phyloP scores from a whole-genome alignment of 169 alveolate species.

The Eimeria falciformis region DNA sequence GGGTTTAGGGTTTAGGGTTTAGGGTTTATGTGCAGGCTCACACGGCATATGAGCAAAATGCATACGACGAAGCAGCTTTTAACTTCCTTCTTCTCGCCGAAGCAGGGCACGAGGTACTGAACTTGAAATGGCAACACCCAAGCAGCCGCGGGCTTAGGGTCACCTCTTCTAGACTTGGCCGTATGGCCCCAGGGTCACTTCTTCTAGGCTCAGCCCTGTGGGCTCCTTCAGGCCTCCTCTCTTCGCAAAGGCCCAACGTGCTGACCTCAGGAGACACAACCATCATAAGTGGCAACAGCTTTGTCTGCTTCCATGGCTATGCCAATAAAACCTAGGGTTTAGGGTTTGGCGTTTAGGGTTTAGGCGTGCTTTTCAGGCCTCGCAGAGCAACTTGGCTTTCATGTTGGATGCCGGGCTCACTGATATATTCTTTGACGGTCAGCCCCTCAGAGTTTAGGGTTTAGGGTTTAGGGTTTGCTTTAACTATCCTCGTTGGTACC shows the following conservation, averaged over 20 bases:
- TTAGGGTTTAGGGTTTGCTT: background rate
- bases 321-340: background rate
- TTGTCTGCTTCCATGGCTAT: no score
- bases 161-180: background rate
- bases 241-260: no score
- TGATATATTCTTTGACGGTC: conserved; percentile 57
- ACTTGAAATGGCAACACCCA: background rate
- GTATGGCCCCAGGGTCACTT: background rate
- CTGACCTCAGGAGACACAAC: no score
- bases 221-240: no score
- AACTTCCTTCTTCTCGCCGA: conserved; percentile 80
- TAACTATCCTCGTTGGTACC: background rate
- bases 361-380: conserved; percentile 13
- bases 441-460: background rate
- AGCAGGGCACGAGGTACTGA: conserved; percentile 84
- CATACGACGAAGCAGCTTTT: conserved; percentile 78
- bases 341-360: conserved; percentile 11
- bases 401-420: conserved; percentile 77
- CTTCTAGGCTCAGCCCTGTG: background rate
- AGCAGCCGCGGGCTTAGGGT: background rate
- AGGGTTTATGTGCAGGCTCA: conserved; percentile 36
- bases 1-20: conserved; percentile 13
- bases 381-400: conserved; percentile 83
- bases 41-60: conserved; percentile 54
- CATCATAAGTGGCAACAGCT: no score